phyloP scores from a whole-genome alignment of 2,329 filamentous ascomycete genomes.

The Lasiodiplodia sp. region DNA sequence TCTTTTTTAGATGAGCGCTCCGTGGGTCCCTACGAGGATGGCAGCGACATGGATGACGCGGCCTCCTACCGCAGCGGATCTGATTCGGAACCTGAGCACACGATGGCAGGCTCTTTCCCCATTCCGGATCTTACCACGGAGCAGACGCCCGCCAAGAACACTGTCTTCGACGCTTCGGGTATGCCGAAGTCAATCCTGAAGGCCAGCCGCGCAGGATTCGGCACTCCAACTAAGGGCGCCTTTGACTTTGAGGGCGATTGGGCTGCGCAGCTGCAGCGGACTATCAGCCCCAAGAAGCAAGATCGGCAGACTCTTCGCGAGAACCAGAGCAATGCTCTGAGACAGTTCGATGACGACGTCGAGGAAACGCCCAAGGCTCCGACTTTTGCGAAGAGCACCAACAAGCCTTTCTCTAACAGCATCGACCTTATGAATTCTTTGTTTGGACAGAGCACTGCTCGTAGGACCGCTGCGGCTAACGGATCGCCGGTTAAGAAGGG shows the following conservation, averaged over 20 bases:
- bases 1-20: conserved; percentile 96
- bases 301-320: conserved; percentile 77
- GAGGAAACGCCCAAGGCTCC: conserved; percentile 42
- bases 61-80: conserved; percentile 70
- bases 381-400: conserved; percentile 32
- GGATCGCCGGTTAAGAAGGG: conserved; percentile 60
- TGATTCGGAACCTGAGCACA: conserved; percentile 73
- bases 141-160: conserved; percentile 59
- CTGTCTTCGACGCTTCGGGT: conserved; percentile 41
- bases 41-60: conserved; percentile 68
- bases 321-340: conserved; percentile 67
- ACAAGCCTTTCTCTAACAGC: conserved; percentile 75
- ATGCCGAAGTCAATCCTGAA: conserved; percentile 60
- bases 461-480: conserved; percentile 15
- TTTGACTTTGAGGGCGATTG: conserved; percentile 78
- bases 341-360: conserved; percentile 51
- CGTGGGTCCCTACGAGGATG: conserved; percentile 72
- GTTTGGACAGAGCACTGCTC: conserved; percentile 67
- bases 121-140: conserved; percentile 78
- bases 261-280: conserved; percentile 92
- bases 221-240: conserved; percentile 62
- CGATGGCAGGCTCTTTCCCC: conserved; percentile 80
- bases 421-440: conserved; percentile 97
- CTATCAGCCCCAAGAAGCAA: conserved; percentile 91
- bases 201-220: conserved; percentile 45